Base-by-base conservation (phyloP, 2,329 filamentous ascomycete species). In the Fusarium ambrosium region DNA sequence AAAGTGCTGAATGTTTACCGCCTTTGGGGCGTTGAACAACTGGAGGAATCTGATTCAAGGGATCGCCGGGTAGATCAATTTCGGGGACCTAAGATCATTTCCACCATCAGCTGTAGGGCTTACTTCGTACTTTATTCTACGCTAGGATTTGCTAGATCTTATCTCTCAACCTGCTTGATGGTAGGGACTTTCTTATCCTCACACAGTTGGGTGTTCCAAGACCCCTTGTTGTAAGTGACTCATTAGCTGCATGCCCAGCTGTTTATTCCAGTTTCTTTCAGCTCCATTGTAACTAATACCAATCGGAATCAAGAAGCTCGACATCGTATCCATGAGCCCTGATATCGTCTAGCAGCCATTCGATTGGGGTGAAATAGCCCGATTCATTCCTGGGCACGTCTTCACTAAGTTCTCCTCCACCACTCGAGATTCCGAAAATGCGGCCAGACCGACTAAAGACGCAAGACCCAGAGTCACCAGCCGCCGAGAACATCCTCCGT, bases 291-390 rank as follows among this genome's bases (percentile, higher is more conserved):
- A 24, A 24, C 22, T 48, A 18, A 11, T 43, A 14, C 43, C 7
- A 48, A 48, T 48, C 22, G 2, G 10, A 24, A 10, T 8, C 22
- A 24, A 48, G 45, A 29, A 59, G 34, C 56, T 59, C 32, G 9
- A 71, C 58, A 36, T 71, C 36, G n/a, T 41, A 69, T 1, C 69
- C 66, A 66, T 43, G 32, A 3, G 8, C 36, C 36, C 16, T 66
- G 2, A 71, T 59, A 37, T 69, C 66, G 4, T 69, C 43, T 4
- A 71, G 45, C 2, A 71, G 55, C 66, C 66, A 71, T 27, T 71
- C 66, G 1, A 71, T 71, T 5, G 69, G 59, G 4, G 69, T 69
- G 16, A 48, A 62, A 36, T 71, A 71, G 3, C 58, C 20, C 3
- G 22, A 29, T 56, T 71, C 53, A 18, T 34, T 14, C 3, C 2